Conservation (phyloP, 2,329 filamentous ascomycete species). For the Calonectria fujianensis region DNA sequence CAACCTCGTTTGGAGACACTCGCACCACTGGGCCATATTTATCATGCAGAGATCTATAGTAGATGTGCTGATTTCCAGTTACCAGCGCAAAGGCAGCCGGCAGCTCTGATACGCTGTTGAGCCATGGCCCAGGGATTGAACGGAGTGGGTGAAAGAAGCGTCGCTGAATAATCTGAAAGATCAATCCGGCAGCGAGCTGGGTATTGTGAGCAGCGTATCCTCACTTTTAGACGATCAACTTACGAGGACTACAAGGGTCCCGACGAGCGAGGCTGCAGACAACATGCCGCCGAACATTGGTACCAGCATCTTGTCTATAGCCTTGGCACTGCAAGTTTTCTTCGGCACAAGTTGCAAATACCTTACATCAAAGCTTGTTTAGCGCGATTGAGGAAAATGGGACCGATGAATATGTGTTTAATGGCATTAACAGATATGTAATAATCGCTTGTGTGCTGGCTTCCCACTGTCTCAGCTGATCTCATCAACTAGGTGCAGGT, state of each 20-base stretch:
- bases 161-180: slow-evolving; percentile 2
- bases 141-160: slow-evolving; percentile 12
- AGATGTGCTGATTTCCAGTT: slow-evolving; percentile 10
- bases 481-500: not conserved
- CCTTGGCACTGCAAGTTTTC: not conserved
- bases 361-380: no score
- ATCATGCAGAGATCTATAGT: not conserved
- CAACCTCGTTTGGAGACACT: slow-evolving; percentile 24
- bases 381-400: not conserved
- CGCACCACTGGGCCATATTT: slow-evolving; percentile 25
- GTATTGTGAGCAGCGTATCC: not conserved
- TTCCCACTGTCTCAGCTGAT: not conserved
- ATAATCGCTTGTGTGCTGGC: not conserved
- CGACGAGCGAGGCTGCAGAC: not conserved
- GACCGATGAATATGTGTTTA: not conserved
- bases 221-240: not conserved
- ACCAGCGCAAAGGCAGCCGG: not conserved
- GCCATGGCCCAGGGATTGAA: slow-evolving; percentile 8
- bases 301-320: not conserved
- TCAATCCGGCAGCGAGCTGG: not conserved
- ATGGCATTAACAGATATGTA: not conserved
- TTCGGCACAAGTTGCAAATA: not conserved
- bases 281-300: slow-evolving; percentile 4
- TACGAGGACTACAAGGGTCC: not conserved
- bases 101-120: slow-evolving; percentile 12